phyloP scores from a whole-genome alignment of 2,329 filamentous ascomycete species.

The Chalaropsis thielavioides region DNA sequence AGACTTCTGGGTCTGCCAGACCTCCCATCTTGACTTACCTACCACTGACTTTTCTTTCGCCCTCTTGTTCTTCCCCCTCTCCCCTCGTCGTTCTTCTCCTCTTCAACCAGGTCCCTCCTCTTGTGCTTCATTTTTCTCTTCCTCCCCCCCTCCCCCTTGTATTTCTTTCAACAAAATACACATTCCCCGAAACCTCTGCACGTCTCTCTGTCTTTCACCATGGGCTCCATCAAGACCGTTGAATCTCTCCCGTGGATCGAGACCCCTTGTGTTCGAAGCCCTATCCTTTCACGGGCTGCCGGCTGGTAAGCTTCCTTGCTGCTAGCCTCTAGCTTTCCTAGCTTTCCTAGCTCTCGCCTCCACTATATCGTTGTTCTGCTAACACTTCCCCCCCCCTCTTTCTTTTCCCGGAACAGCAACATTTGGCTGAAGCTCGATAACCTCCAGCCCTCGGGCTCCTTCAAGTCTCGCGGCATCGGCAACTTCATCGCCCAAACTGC shows the following conservation, averaged over 20 bases:
- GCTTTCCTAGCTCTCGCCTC: not conserved
- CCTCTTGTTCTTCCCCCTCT: constrained; percentile 5
- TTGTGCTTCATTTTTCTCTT: not conserved
- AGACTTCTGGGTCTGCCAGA: not conserved
- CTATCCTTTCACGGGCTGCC: constrained; percentile 50
- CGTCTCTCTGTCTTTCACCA: constrained; percentile 19
- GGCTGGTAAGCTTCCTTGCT: constrained; percentile 45
- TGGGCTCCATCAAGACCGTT: constrained; percentile 28
- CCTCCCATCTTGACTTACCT: not conserved
- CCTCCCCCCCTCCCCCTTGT: constrained; percentile 2
- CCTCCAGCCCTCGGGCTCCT: constrained; percentile 67
- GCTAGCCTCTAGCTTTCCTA: not conserved
- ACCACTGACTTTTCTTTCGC: not conserved
- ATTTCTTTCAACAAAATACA: not conserved
- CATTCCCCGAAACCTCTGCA: too few relatives aligned
- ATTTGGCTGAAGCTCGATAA: constrained; percentile 74
- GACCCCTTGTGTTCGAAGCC: constrained; percentile 56
- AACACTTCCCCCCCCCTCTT: not conserved
- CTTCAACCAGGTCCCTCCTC: not conserved
- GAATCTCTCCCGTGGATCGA: constrained; percentile 48
- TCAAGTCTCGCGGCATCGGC: constrained; percentile 68
- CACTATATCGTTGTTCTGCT: not conserved
- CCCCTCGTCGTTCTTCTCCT: not conserved
- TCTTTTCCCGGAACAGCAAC: constrained; percentile 33
- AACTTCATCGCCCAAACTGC: constrained; percentile 38